Base-by-base conservation (phyloP, 371 early-diverging fungal species). In the Enterospora canceri region DNA sequence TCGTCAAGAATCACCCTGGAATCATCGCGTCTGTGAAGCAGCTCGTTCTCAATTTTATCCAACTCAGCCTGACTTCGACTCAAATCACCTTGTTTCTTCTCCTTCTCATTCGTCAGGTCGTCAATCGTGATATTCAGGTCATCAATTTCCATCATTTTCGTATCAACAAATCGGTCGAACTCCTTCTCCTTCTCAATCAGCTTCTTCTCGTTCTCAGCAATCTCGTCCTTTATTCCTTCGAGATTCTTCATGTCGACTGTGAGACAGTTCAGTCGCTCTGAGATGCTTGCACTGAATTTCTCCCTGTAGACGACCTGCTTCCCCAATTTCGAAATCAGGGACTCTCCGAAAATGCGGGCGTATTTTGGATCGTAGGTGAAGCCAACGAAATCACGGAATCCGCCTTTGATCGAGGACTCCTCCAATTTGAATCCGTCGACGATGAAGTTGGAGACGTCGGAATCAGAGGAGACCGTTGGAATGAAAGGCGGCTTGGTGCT, bases 361-460 rank as follows among this genome's bases (percentile, higher is more conserved):
- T 67, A 64, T 30, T 58, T 57, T 40, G 77, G 79, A 67, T 78
- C 78, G 63, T 66, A 75, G 29, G 74, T 71, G 71, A 78, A 81
- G 23, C 82, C 82, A 15, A 79, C 63, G 62, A 81, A 81, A 26
- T 32, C 24, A 15, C 8, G 26, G 31, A 4, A 64, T 12, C 30
- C 49, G 1, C 46, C 21, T 21, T 46, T 33, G 34, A 21, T 49
- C 53, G 67, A 85, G 82, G 30, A 79, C 75, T 67, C 86, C 86
- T 68, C 71, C 5, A 66, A 62, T 34, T 56, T 58, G 53, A 76
- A 76, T 5, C 70, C 60, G 5, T 70, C 71, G 31, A 71, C 71
- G 18, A 61, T 65, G 84, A 91, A 90, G 80, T 90, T 88, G 8
- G 83, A 77, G 21, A 87, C 86, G 76, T 90, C 90, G 35, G 77